phyloP scores from a whole-genome alignment of 352 stramenopile genomes.

The Pythium aquatile region DNA sequence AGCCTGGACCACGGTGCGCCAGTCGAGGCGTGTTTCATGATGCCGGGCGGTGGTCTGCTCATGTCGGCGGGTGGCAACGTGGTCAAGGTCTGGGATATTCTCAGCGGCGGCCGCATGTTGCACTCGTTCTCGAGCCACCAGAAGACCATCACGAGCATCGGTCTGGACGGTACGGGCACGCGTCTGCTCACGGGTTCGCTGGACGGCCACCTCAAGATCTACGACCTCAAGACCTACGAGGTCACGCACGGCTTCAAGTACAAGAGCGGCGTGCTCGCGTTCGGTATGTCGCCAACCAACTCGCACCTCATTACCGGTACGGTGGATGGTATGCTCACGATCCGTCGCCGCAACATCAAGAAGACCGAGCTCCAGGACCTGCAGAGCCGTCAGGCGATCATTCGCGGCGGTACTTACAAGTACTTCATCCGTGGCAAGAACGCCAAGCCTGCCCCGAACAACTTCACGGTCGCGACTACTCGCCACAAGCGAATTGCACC shows the following conservation, averaged over 20 bases:
- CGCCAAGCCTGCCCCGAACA: slow-evolving; percentile 60
- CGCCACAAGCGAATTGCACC: slow-evolving; percentile 89
- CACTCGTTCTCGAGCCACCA: slow-evolving; percentile 92
- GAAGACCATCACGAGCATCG: slow-evolving; percentile 92
- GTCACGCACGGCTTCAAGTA: slow-evolving; percentile 89
- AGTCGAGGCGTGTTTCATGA: slow-evolving; percentile 86
- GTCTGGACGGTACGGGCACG: slow-evolving; percentile 83
- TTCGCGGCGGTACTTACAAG: slow-evolving; percentile 85
- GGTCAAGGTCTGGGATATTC: slow-evolving; percentile 92
- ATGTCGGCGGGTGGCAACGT: slow-evolving; percentile 87
- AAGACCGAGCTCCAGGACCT: slow-evolving; percentile 68
- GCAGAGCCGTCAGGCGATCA: slow-evolving; percentile 63
- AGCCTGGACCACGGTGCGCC: slow-evolving; percentile 85
- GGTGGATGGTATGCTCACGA: slow-evolving; percentile 77
- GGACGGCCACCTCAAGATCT: slow-evolving; percentile 93
- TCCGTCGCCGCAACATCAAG: slow-evolving; percentile 74
- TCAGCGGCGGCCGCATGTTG: slow-evolving; percentile 82
- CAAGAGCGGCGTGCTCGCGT: slow-evolving; percentile 74
- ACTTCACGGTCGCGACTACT: slow-evolving; percentile 78
- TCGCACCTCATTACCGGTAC: slow-evolving; percentile 78
- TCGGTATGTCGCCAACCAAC: slow-evolving; percentile 85
- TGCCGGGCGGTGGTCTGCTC: slow-evolving; percentile 78
- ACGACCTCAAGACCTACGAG: slow-evolving; percentile 91
- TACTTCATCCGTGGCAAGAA: slow-evolving; percentile 90
- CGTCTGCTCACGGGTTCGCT: slow-evolving; percentile 88